Evolutionary conservation across 371 early-diverging fungal species (phyloP).

Genomic region (Zopfochytrium polystomum): DNA sequence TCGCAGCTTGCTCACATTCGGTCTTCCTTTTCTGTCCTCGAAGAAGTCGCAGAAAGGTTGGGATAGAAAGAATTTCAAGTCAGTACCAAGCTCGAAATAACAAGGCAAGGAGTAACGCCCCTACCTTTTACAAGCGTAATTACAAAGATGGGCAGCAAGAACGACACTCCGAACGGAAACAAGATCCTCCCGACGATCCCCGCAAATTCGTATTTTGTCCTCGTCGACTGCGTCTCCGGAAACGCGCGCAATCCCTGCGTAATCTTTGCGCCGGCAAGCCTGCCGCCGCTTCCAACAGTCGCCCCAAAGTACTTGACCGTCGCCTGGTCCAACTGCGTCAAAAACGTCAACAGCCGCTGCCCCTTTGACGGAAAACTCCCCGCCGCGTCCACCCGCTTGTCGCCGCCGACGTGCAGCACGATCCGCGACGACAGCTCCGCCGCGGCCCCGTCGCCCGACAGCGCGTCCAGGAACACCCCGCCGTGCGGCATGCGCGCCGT

Average conservation of each 20-base stretch:
- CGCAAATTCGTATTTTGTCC: too few relatives aligned
- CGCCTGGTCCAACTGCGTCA: conserved; percentile 54
- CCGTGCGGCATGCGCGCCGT: conserved; percentile 52
- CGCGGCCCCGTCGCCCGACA: conserved; percentile 43
- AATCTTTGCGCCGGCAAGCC: too few relatives aligned
- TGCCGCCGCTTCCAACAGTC: conserved; percentile 23
- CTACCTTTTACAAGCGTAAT: too few relatives aligned
- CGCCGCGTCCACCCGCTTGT: conserved; percentile 47
- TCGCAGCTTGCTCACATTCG: conserved; percentile 45
- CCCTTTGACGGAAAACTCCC: conserved; percentile 56
- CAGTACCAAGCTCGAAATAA: too few relatives aligned
- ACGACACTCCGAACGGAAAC: too few relatives aligned
- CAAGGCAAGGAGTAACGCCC: too few relatives aligned
- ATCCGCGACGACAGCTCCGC: conserved; percentile 2
- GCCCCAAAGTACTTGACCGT: conserved; percentile 45
- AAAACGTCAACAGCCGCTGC: conserved; percentile 48
- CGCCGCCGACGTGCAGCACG: conserved; percentile 54
- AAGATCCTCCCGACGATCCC: conserved; percentile 61
- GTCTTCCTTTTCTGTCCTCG: conserved; percentile 62
- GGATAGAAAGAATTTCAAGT: too few relatives aligned
- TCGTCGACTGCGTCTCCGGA: too few relatives aligned
- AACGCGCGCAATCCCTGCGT: too few relatives aligned
- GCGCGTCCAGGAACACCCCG: conserved; percentile 52
- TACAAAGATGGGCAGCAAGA: too few relatives aligned
- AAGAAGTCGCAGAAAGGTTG: conserved; percentile 26